These are phyloP conservation scores for Backusella psychrophila DNA, from an alignment of 192 early-diverging fungal species.

Conservation along the genomic window DNA sequence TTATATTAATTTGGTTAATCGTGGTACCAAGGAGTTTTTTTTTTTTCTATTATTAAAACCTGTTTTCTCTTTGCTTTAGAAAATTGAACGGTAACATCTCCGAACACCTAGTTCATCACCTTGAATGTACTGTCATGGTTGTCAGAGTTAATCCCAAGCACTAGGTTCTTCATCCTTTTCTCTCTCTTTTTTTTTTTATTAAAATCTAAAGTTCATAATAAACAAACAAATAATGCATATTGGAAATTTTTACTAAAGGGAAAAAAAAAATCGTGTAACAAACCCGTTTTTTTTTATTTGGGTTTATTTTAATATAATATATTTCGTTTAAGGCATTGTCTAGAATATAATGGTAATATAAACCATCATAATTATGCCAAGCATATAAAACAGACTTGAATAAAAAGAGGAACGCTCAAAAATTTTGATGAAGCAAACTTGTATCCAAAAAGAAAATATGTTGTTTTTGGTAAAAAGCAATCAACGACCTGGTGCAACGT, in stretches of 20 bases:
- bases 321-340: background rate
- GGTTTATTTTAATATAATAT: background rate
- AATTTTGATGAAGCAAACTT: background rate
- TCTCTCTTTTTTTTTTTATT: background rate
- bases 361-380: background rate
- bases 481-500: background rate
- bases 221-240: background rate
- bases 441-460: background rate
- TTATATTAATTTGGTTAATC: background rate
- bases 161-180: background rate
- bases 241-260: background rate
- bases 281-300: background rate
- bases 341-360: background rate
- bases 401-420: background rate
- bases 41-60: background rate
- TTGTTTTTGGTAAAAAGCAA: background rate
- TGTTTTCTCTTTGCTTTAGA: background rate
- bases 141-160: background rate
- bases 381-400: background rate
- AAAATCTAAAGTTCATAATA: background rate
- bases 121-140: slow-evolving; percentile 3
- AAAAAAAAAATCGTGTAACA: background rate
- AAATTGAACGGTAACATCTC: background rate
- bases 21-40: background rate
- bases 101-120: slow-evolving; percentile 2